Percentiles rank a stretch among this genome's conserved stretches.
phyloP scores from a whole-genome alignment of 805 yeast species.

The Suhomyces sp. region DNA sequence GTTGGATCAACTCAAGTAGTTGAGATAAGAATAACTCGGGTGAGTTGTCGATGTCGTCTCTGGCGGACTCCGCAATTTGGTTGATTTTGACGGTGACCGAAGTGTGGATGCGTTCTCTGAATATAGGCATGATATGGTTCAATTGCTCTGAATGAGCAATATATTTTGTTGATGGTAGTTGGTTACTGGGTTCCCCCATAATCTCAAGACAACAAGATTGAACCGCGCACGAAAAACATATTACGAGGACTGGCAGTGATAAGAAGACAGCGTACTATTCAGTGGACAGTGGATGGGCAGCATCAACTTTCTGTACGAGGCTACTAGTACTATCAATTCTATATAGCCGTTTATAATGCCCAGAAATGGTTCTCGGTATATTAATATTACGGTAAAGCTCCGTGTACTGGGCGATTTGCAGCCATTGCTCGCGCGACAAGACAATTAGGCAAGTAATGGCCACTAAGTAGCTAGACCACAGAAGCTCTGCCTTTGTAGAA shows the following conservation, averaged over 20 bases:
- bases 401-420: no score
- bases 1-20: constrained; percentile 50
- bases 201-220: not conserved
- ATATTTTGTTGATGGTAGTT: not conserved
- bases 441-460: no score
- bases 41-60: constrained; percentile 37
- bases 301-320: not conserved
- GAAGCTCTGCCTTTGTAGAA: no score
- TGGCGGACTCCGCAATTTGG: constrained; percentile 44
- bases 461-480: no score
- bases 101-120: constrained; percentile 68
- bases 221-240: not conserved
- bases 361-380: not conserved
- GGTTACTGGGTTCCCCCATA: not conserved
- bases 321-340: no score
- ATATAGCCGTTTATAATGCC: no score
- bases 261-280: no score
- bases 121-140: constrained; percentile 22
- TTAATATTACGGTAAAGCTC: no score
- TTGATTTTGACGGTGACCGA: constrained; percentile 66
- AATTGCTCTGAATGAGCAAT: not conserved
- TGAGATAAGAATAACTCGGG: constrained; percentile 52
- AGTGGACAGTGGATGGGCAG: not conserved
- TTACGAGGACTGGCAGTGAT: no score
- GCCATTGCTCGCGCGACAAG: not conserved